Evolutionary conservation across 2,329 filamentous ascomycete species (phyloP).

Genomic region (Sclerotinia borealis): DNA sequence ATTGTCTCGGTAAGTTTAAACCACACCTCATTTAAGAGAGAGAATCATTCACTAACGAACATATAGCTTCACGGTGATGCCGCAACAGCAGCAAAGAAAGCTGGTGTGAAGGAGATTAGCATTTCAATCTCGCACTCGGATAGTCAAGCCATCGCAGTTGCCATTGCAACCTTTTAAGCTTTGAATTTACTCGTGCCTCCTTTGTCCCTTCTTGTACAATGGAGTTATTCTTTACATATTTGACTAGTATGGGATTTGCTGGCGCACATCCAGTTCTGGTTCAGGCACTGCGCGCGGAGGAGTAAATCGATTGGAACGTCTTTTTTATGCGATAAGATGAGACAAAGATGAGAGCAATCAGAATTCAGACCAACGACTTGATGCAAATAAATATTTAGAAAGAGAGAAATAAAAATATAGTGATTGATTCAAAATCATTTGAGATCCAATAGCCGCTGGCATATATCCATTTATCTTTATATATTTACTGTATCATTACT

Average conservation of each 20-base stretch:
- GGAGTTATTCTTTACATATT: slow-evolving; percentile 8
- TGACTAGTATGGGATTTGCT: slow-evolving; percentile 5
- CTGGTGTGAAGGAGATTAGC: slow-evolving; percentile 79
- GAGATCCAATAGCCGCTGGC: not conserved
- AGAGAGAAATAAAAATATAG: not conserved
- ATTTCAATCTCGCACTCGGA: slow-evolving; percentile 97
- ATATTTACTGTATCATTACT: not conserved
- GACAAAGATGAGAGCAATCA: slow-evolving; percentile 3
- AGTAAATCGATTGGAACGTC: slow-evolving; percentile 6
- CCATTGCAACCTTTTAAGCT: slow-evolving; percentile 67
- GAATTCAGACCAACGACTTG: not conserved
- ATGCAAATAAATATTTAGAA: slow-evolving; percentile 6
- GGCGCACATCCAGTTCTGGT: slow-evolving; percentile 9
- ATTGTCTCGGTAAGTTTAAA: slow-evolving; percentile 67
- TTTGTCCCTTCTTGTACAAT: slow-evolving; percentile 12
- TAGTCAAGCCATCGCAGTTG: slow-evolving; percentile 88
- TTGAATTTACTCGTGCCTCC: not conserved
- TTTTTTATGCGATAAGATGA: slow-evolving; percentile 7
- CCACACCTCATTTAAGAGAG: slow-evolving; percentile 3
- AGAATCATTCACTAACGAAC: slow-evolving; percentile 13
- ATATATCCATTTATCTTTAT: too few relatives aligned
- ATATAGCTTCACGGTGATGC: slow-evolving; percentile 79
- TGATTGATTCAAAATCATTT: not conserved
- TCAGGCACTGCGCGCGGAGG: not conserved
- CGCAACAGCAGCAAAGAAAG: slow-evolving; percentile 73